Evolutionary conservation across 1,139 yeast species (phyloP).

Genomic region (Meyerozyma athensensis): DNA sequence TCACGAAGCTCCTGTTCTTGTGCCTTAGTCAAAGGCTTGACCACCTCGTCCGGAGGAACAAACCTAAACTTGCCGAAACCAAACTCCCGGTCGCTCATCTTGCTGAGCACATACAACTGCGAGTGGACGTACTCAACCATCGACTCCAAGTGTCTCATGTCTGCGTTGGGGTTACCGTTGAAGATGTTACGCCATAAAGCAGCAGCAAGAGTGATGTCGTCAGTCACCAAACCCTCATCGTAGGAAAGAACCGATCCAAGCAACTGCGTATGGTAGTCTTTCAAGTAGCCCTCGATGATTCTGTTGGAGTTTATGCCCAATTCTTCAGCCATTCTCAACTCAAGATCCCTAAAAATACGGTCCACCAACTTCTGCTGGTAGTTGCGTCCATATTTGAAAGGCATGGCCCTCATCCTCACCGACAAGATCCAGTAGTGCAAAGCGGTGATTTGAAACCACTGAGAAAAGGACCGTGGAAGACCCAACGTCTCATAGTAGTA

Average conservation of each 20-base stretch:
- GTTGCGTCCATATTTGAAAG: conserved; percentile 79
- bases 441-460: conserved; percentile 90
- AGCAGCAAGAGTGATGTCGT: conserved; percentile 79
- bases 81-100: conserved; percentile 85
- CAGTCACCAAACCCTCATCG: conserved; percentile 84
- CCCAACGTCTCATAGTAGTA: conserved; percentile 77
- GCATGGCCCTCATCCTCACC: conserved; percentile 95
- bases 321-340: conserved; percentile 77
- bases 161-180: conserved; percentile 79
- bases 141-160: conserved; percentile 80
- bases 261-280: conserved; percentile 85
- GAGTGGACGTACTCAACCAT: conserved; percentile 83
- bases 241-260: conserved; percentile 87
- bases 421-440: conserved; percentile 91
- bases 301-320: conserved; percentile 81
- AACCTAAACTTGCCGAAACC: conserved; percentile 85
- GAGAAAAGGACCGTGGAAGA: conserved; percentile 82
- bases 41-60: conserved; percentile 79
- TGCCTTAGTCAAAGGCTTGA: conserved; percentile 61
- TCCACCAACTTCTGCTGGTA: conserved; percentile 92
- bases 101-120: conserved; percentile 80
- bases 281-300: conserved; percentile 78
- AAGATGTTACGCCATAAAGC: conserved; percentile 92
- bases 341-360: conserved; percentile 85
- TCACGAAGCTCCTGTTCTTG: conserved; percentile 46